Evolutionary conservation across 768 basidiomycete species (phyloP).

Genomic region (Podaxis mareebaensis): DNA sequence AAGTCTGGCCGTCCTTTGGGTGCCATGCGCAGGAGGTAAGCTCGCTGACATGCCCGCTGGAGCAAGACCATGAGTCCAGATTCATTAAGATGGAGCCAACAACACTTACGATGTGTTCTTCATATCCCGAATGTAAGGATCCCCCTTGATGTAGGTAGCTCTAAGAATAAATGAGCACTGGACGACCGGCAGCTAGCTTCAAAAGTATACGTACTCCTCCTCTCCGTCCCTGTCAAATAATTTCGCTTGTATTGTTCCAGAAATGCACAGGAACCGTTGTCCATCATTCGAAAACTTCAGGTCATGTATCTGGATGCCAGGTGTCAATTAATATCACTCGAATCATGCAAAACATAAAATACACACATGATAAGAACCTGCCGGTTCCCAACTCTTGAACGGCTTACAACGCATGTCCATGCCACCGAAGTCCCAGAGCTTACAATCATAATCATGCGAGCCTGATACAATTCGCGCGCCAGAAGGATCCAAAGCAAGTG

Average conservation of each 20-base stretch:
- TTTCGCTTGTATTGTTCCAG: constrained; percentile 85
- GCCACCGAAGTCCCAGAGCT: constrained; percentile 99
- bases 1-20: constrained; percentile 78
- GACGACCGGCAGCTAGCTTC: constrained; percentile 19
- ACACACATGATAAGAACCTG: constrained; percentile 87
- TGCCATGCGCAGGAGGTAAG: constrained; percentile 91
- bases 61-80: constrained; percentile 10
- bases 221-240: constrained; percentile 92
- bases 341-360: constrained; percentile 18
- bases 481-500: constrained; percentile 89
- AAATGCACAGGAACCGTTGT: constrained; percentile 81
- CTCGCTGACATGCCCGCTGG: constrained; percentile 93
- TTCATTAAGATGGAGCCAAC: background rate
- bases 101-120: constrained; percentile 88
- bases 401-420: constrained; percentile 91
- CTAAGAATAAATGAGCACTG: constrained; percentile 55
- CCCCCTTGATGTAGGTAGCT: constrained; percentile 87
- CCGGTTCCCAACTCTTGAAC: constrained; percentile 96
- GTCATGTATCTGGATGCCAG: constrained; percentile 73
- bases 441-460: constrained; percentile 96
- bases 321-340: constrained; percentile 11
- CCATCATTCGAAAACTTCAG: constrained; percentile 88
- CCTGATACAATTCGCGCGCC: constrained; percentile 91
- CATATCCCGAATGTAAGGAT: constrained; percentile 98
- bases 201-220: constrained; percentile 67